phyloP scores from a whole-genome alignment of 768 basidiomycete genomes.

The Neoboletus magnificus region DNA sequence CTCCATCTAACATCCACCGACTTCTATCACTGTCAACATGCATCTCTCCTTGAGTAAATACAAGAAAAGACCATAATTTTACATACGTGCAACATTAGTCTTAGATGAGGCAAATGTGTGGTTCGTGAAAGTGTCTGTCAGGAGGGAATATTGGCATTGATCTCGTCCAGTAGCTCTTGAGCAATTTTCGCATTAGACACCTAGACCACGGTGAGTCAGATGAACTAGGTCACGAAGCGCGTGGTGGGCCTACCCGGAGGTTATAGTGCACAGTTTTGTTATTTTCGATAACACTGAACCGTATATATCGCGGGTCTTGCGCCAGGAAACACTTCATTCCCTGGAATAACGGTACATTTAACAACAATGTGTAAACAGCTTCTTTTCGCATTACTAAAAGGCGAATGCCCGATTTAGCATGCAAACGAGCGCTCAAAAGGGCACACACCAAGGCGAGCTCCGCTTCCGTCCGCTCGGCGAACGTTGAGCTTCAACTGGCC shows the following conservation, averaged over 20 bases:
- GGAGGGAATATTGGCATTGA: slow-evolving; percentile 41
- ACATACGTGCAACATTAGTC: slow-evolving; percentile 34
- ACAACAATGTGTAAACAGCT: slow-evolving; percentile 68
- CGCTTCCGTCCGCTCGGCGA: slow-evolving; percentile 55
- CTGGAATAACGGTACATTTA: slow-evolving; percentile 73
- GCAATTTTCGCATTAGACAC: slow-evolving; percentile 69
- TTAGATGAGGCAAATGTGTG: slow-evolving; percentile 29
- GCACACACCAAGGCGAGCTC: slow-evolving; percentile 60
- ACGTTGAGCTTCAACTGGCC: slow-evolving; percentile 72
- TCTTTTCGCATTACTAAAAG: slow-evolving; percentile 79
- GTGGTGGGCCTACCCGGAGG: slow-evolving; percentile 52
- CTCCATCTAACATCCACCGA: slow-evolving; percentile 14
- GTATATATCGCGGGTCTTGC: slow-evolving; percentile 76
- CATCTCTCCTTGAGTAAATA: slow-evolving; percentile 26
- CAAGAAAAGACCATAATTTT: slow-evolving; percentile 30
- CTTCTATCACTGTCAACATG: slow-evolving; percentile 23
- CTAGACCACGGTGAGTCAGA: slow-evolving; percentile 33
- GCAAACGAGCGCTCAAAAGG: neutral
- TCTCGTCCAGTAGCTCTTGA: slow-evolving; percentile 59
- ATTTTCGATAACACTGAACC: slow-evolving; percentile 69
- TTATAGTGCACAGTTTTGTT: slow-evolving; percentile 68
- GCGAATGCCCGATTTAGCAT: slow-evolving; percentile 7
- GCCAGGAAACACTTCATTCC: slow-evolving; percentile 74
- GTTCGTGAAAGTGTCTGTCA: slow-evolving; percentile 24
- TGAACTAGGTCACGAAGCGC: neutral